Base-by-base conservation (phyloP, 108 stramenopile species). In the Discostella stelligeroides region DNA sequence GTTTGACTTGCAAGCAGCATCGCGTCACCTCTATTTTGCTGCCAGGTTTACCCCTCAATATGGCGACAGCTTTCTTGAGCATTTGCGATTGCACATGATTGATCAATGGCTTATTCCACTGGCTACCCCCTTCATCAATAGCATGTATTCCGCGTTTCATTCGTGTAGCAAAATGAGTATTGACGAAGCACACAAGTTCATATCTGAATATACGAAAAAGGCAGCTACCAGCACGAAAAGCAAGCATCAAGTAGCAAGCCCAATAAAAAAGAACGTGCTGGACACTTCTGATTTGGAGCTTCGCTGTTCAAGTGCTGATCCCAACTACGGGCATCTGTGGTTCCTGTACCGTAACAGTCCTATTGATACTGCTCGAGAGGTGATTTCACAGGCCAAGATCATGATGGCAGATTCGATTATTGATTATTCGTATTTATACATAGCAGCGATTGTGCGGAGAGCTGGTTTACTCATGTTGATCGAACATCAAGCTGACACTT, bases 41-140 rank as follows among this genome's bases (percentile, higher is more conserved):
- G 91, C 96, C 29, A 90, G 88, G 72, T 99, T 99, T 81, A 99
- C 98, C 8, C 98, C 98, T 38, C 98, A 99, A 71, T 99, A 95
- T 62, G 98, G 98, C 6, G 97, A 98, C 66, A 89, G 91, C 63
- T 97, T 98, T 70, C 70, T 97, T 46, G 97, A 97, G 67, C 71
- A 82, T 13, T 27, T 95, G 45, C 76, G 90, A 18, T 66, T 94
- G 58, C 76, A 89, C 37, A 80, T 94, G 62, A 50, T 94, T 21
- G 80, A 84, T 29, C 83, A 84, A 68, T 90, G 89, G 80, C 72
- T 93, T 1, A 39, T 83, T 23, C 89, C 87, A 9, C 71, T 90
- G 47, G 86, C 86, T 9, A 69, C 62, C 20, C 67, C 79, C 10
- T 69, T 76, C 21, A 63, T 86, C 29, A 72, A 80, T 12, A 53